Percentiles rank a stretch among this genome's conserved stretches.
phyloP scores from a whole-genome alignment of 495 filamentous ascomycete species.

The Penicillium daleae region DNA sequence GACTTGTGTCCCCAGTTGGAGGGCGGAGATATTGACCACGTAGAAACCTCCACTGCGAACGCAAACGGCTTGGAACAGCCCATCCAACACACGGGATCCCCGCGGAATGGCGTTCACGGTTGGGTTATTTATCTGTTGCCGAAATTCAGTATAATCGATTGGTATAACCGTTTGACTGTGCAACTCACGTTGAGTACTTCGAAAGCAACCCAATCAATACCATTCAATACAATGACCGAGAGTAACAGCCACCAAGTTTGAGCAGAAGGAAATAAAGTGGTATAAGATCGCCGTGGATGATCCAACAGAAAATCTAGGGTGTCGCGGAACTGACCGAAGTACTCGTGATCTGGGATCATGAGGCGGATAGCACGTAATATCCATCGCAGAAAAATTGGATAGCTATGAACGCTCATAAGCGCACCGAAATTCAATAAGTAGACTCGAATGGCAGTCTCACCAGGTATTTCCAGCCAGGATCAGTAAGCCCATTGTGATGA shows the following conservation, averaged over 20 bases:
- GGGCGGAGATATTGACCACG: slow-evolving; percentile 65
- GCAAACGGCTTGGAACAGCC: slow-evolving; percentile 79
- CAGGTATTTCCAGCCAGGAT: slow-evolving; percentile 10
- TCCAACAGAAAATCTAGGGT: slow-evolving; percentile 83
- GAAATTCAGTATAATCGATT: neutral
- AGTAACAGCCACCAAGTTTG: slow-evolving; percentile 89
- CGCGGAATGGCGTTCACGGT: slow-evolving; percentile 58
- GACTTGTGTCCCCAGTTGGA: slow-evolving; percentile 86
- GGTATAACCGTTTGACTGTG: neutral
- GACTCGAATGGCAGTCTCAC: neutral
- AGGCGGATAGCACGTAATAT: neutral
- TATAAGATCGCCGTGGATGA: slow-evolving; percentile 89
- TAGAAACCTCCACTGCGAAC: slow-evolving; percentile 84
- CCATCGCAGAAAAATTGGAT: slow-evolving; percentile 9
- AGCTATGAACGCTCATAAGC: neutral
- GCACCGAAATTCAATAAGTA: neutral
- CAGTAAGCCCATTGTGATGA: slow-evolving; percentile 10
- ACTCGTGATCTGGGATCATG: slow-evolving; percentile 4
- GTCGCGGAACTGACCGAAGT: slow-evolving; percentile 58
- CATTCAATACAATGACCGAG: slow-evolving; percentile 75
- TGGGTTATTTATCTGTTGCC: neutral
- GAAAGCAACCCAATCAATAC: slow-evolving; percentile 78
- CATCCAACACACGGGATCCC: slow-evolving; percentile 71
- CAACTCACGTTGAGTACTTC: slow-evolving; percentile 75
- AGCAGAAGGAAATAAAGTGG: slow-evolving; percentile 75